phyloP scores from a whole-genome alignment of 2,329 filamentous ascomycete genomes.

The Tolypocladium paradoxum region DNA sequence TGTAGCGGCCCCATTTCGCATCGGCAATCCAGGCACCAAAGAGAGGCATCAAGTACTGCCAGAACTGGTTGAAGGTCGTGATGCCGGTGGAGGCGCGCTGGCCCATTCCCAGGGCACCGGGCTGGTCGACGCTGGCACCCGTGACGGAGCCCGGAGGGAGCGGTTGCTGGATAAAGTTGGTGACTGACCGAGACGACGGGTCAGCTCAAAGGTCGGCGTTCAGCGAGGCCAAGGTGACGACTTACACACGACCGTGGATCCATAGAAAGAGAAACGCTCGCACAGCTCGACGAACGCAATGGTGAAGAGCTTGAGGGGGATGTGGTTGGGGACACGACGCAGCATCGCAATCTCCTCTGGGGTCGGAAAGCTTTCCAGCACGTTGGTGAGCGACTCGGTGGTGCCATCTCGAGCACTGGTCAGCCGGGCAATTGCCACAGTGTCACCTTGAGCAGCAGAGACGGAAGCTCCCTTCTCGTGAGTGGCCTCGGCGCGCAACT shows the following conservation, averaged over 20 bases:
- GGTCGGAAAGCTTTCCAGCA: constrained; percentile 34
- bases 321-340: constrained; percentile 51
- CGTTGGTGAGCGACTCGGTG: neutral
- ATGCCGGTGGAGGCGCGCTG: constrained; percentile 41
- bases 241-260: constrained; percentile 50
- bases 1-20: constrained; percentile 61
- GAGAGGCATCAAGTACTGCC: constrained; percentile 49
- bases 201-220: neutral
- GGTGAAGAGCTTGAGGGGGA: constrained; percentile 56
- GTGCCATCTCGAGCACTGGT: neutral
- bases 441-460: neutral
- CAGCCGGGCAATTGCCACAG: neutral
- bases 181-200: constrained; percentile 16
- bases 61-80: constrained; percentile 47
- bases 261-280: constrained; percentile 72
- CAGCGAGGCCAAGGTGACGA: neutral
- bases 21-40: constrained; percentile 51
- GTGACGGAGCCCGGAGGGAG: constrained; percentile 43
- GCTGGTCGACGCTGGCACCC: constrained; percentile 30
- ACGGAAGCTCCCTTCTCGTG: neutral
- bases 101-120: constrained; percentile 49
- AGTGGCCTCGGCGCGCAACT: neutral
- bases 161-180: constrained; percentile 50
- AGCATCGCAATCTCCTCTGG: constrained; percentile 51
- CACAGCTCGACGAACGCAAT: constrained; percentile 65